Conservation (phyloP, 768 basidiomycete genomes). For the Dentipellis fragilis region DNA sequence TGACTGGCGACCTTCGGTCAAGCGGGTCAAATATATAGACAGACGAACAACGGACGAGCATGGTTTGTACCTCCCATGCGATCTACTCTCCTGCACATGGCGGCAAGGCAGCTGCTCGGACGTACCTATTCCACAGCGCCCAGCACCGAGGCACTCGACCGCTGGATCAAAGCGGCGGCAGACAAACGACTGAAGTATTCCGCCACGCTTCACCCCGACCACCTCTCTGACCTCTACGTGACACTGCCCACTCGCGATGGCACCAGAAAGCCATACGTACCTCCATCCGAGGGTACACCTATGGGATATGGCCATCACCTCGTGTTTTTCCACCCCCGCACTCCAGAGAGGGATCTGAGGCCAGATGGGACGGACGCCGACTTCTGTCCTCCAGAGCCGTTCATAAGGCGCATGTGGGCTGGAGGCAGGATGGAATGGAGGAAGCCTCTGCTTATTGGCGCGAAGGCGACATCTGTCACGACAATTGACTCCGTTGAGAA, state of each 20-base stretch:
- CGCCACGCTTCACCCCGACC: slow-evolving; percentile 46
- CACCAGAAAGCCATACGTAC: slow-evolving; percentile 26
- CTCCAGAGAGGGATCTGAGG: slow-evolving; percentile 44
- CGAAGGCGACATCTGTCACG: slow-evolving; percentile 36
- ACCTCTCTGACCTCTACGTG: slow-evolving; percentile 51
- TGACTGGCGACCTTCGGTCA: too few relatives aligned
- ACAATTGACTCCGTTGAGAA: slow-evolving; percentile 42
- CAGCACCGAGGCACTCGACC: slow-evolving; percentile 27
- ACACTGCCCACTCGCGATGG: slow-evolving; percentile 71
- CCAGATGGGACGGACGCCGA: slow-evolving; percentile 66
- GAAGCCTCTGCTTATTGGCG: slow-evolving; percentile 42
- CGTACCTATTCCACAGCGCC: slow-evolving; percentile 4
- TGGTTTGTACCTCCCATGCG: too few relatives aligned
- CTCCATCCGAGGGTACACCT: slow-evolving; percentile 30
- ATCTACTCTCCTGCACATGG: too few relatives aligned
- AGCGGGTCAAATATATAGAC: too few relatives aligned
- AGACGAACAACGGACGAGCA: too few relatives aligned
- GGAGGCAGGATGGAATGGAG: slow-evolving; percentile 62
- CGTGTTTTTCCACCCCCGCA: slow-evolving; percentile 62
- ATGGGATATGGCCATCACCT: slow-evolving; percentile 61
- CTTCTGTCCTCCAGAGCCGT: slow-evolving; percentile 64
- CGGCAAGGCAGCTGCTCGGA: background rate
- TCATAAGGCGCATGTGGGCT: slow-evolving; percentile 77
- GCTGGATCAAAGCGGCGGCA: slow-evolving; percentile 39
- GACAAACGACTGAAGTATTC: slow-evolving; percentile 31